Evolutionary conservation across 129 eudicot species (phyloP).

Genomic region (Deinandra increscens): DNA sequence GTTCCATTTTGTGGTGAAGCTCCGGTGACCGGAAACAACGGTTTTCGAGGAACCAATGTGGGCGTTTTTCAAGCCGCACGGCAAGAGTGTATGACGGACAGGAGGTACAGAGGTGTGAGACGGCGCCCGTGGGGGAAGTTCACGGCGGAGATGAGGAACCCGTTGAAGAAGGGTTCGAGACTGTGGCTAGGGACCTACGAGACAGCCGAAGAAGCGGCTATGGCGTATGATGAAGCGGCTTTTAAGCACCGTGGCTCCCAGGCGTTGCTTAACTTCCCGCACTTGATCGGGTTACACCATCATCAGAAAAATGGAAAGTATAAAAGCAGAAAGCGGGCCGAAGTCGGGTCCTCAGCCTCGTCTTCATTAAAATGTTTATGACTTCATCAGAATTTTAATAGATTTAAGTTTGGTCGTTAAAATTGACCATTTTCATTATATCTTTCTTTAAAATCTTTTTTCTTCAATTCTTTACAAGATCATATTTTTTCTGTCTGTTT

Average conservation of each 20-base stretch:
- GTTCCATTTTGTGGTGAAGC: neutral
- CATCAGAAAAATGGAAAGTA: neutral
- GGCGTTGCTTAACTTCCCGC: conserved; percentile 39
- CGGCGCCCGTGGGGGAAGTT: no score
- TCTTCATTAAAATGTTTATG: no score
- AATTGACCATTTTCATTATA: no score
- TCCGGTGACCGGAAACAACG: neutral
- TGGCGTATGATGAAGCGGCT: conserved; percentile 41
- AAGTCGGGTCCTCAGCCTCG: no score
- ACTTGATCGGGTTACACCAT: conserved; percentile 28
- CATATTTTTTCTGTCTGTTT: no score
- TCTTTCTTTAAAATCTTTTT: no score
- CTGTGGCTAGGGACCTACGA: conserved; percentile 40
- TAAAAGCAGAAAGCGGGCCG: neutral
- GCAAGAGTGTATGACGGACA: neutral
- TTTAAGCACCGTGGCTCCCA: conserved; percentile 32
- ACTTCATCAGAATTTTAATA: no score
- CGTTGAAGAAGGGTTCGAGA: no score
- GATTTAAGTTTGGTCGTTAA: no score
- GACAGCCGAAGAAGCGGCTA: conserved; percentile 38
- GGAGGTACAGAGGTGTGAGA: conserved; percentile 29
- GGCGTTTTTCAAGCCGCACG: neutral
- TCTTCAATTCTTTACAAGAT: no score
- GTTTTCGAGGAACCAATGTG: neutral
- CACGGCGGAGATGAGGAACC: no score